Evolutionary conservation across 1,139 yeast species (phyloP), one percentile per base, ranked within the genome.

Genomic region (Kluyveromyces sp.): DNA sequence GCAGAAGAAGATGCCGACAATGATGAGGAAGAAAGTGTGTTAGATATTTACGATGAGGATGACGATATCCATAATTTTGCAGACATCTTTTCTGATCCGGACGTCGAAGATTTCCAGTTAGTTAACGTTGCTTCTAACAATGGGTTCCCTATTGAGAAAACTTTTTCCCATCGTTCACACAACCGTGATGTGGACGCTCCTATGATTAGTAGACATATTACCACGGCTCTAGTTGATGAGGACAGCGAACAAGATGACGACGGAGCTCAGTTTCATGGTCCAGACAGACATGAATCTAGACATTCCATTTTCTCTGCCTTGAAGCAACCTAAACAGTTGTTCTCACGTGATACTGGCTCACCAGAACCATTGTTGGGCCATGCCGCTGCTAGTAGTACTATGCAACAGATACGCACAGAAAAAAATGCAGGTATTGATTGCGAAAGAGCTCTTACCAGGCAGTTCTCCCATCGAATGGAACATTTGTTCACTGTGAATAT

Each of bases 361-460:
- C 26, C 26, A 6, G 40, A 43, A 22, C 46, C 43, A 11, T 11
- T 41, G 12, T 31, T 37, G 17, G 31, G 29, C 33, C 26, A 9
- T 22, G 26, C 9, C 8, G 9, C 26, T n/a, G 7, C 33, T 7
- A 30, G 7, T 6, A 19, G 8, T 33, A 7, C 36, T 18, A 6
- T 11, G 36, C 13, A 19, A 17, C 20, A 15, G n/a, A n/a, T n/a
- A 17, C 33, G 13, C 26, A 30, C 11, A 30, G 17, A 30, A 7
- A 30, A 30, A 7, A 30, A 30, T 12, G 36, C 37, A 13, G 41
- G 43, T 13, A 39, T 40, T 4, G 35, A 49, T 16, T 51, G 55
- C 34, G 49, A 44, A 35, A 48, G 55, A 17, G 55, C 55, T n/a
- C 39, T 50, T 13, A 46, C 54, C 19, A 29, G 46, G 38, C 52